Conservation (phyloP, 139 green algal genomes). For the Zygnema cylindricum region DNA sequence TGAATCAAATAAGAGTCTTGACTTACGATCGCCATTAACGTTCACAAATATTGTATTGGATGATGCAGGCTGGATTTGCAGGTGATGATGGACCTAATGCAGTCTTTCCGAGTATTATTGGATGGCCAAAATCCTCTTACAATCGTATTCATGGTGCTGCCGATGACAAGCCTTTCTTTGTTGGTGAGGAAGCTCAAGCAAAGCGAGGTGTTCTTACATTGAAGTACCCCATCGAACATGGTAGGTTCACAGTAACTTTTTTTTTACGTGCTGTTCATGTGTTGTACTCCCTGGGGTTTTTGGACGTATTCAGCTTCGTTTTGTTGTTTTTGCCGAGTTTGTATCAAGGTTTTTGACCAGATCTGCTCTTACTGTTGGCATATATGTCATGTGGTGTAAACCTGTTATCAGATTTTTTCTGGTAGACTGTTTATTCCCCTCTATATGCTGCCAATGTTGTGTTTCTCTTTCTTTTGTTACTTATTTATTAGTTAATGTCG, state of each 20-base stretch:
- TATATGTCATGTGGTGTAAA: no score
- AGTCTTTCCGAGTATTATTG: slow-evolving; percentile 97
- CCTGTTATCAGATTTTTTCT: no score
- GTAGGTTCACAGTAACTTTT: no score
- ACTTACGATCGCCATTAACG: slow-evolving; percentile 50
- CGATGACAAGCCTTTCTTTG: slow-evolving; percentile 97
- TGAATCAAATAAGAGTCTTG: neutral
- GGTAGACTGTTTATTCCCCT: no score
- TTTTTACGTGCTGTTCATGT: no score
- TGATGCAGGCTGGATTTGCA: slow-evolving; percentile 82
- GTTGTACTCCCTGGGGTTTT: no score
- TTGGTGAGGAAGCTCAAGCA: slow-evolving; percentile 96
- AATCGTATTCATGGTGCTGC: slow-evolving; percentile 94
- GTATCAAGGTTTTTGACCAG: no score
- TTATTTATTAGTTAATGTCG: no score
- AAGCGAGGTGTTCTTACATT: slow-evolving; percentile 97
- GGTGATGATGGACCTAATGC: slow-evolving; percentile 94
- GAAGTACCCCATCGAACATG: slow-evolving; percentile 92
- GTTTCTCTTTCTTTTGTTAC: neutral
- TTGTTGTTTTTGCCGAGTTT: no score
- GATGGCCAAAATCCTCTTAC: slow-evolving; percentile 82
- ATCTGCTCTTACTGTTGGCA: no score
- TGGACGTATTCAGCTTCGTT: no score
- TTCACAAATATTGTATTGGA: slow-evolving; percentile 63
- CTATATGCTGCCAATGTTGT: no score